Evolutionary conservation across 2,329 filamentous ascomycete species (phyloP).

Genomic region (Fusarium setosum): DNA sequence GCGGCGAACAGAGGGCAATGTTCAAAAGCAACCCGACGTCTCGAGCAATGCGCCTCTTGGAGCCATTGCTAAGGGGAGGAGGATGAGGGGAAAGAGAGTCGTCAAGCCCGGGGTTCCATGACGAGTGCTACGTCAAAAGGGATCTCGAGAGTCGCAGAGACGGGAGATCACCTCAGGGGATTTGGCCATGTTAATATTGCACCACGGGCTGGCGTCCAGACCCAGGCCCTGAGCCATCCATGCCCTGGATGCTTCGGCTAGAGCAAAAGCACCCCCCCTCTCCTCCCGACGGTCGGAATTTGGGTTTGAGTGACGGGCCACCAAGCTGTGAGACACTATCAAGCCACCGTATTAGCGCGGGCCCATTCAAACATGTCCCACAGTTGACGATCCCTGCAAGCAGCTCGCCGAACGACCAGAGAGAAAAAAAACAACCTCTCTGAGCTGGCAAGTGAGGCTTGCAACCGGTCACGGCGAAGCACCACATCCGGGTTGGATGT

Average conservation of each 20-base stretch:
- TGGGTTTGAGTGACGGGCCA: constrained; percentile 24
- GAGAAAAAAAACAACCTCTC: constrained; percentile 3
- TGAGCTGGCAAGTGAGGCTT: constrained; percentile 32
- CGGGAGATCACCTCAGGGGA: constrained; percentile 35
- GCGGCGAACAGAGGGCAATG: neutral
- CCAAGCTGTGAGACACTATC: constrained; percentile 39
- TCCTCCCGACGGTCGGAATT: constrained; percentile 39
- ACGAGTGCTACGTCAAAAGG: constrained; percentile 20
- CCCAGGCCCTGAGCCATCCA: constrained; percentile 7
- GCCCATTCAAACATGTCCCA: constrained; percentile 20
- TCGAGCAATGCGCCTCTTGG: constrained; percentile 6
- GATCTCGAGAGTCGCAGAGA: constrained; percentile 21
- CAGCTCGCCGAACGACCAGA: constrained; percentile 24
- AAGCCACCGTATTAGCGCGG: constrained; percentile 40
- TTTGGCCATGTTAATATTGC: constrained; percentile 37
- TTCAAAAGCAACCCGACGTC: constrained; percentile 16
- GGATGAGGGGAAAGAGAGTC: neutral
- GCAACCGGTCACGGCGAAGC: no score
- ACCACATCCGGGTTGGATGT: constrained; percentile 16
- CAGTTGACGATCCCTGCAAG: constrained; percentile 35
- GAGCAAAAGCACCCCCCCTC: constrained; percentile 4
- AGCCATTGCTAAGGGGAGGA: constrained; percentile 8
- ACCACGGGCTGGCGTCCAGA: neutral
- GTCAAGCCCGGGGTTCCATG: constrained; percentile 35
- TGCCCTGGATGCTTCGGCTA: constrained; percentile 24